Base-by-base conservation (phyloP, 352 stramenopile genomes). In the Pythium aquatile region DNA sequence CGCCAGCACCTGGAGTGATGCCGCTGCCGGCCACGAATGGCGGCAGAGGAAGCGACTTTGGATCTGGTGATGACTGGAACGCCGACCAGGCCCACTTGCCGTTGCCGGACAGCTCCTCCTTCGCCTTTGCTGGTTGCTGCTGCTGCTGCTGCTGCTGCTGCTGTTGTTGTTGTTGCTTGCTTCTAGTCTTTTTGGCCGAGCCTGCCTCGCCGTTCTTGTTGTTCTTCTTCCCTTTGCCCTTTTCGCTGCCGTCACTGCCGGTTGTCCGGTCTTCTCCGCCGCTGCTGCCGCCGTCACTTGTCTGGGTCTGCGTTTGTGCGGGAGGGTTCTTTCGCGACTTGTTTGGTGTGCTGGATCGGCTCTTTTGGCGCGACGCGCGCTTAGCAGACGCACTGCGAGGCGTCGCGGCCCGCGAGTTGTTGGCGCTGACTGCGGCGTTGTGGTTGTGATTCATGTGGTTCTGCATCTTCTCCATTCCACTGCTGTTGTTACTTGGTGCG, bases 81-180 rank as follows among this genome's bases (percentile, higher is more conserved):
- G 83, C 83, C 52, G 83, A 92, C 85, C 85, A 94, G 10, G 85
- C 85, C 83, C 83, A 94, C 58, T 94, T 93, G 42, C 81, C 79
- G 5, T 72, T 75, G 0, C 77, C 63, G 40, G 80, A 88, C 6
- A 83, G 60, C 47, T 86, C 74, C 49, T 85, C 72, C 52, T 89
- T 86, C 55, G 70, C 59, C 64, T 86, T 79, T 1, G 60, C 52
- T 56, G 63, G 67, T n/a, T 61, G 61, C 29, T 63, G 57, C 66
- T 62, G 8, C 46, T 62, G 29, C 10, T 28, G 52, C n/a, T 61
- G 61, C 29, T 63, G 57, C 66, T 62, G 8, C 46, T 62, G 29
- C 10, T 28, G 52, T 9, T 58, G 57, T 63, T 62, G 8, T 35
- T 62, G 29, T 11, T 28, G 52, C n/a, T 58, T 62, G 53, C 7